Evolutionary conservation across 768 basidiomycete genomes (phyloP).

Genomic region (Boletellus sp.): DNA sequence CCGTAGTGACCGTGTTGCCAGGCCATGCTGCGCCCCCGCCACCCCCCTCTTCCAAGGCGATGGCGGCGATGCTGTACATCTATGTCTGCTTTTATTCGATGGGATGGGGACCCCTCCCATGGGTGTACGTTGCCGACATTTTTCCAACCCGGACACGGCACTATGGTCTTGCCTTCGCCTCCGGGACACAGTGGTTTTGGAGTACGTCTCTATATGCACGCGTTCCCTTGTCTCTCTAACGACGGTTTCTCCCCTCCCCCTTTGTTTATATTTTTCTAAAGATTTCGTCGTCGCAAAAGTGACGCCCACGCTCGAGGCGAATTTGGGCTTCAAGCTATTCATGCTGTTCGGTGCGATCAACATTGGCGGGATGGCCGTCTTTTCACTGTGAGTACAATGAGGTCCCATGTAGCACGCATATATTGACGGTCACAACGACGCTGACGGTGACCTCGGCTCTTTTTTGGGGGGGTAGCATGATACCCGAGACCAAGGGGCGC

Average conservation of each 20-base stretch:
- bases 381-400: slow-evolving; percentile 46
- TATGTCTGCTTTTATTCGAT: slow-evolving; percentile 87
- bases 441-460: too few relatives aligned
- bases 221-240: neutral
- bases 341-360: slow-evolving; percentile 76
- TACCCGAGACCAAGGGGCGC: slow-evolving; percentile 62
- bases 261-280: too few relatives aligned
- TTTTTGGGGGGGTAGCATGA: slow-evolving; percentile 40
- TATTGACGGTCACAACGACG: too few relatives aligned
- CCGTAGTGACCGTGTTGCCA: slow-evolving; percentile 39
- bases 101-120: slow-evolving; percentile 76
- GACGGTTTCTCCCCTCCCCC: too few relatives aligned
- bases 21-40: slow-evolving; percentile 40
- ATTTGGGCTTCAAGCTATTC: slow-evolving; percentile 71
- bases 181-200: slow-evolving; percentile 80
- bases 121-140: slow-evolving; percentile 76
- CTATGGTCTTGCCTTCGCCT: slow-evolving; percentile 72
- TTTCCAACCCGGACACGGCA: slow-evolving; percentile 83
- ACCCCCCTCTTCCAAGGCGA: slow-evolving; percentile 59
- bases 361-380: slow-evolving; percentile 63
- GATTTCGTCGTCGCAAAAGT: slow-evolving; percentile 73
- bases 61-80: slow-evolving; percentile 85
- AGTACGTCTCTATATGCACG: slow-evolving; percentile 50
- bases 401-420: too few relatives aligned
- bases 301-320: slow-evolving; percentile 59